Base-by-base conservation (phyloP, 2,329 filamentous ascomycete genomes). In the Stachybotrys chartarum region DNA sequence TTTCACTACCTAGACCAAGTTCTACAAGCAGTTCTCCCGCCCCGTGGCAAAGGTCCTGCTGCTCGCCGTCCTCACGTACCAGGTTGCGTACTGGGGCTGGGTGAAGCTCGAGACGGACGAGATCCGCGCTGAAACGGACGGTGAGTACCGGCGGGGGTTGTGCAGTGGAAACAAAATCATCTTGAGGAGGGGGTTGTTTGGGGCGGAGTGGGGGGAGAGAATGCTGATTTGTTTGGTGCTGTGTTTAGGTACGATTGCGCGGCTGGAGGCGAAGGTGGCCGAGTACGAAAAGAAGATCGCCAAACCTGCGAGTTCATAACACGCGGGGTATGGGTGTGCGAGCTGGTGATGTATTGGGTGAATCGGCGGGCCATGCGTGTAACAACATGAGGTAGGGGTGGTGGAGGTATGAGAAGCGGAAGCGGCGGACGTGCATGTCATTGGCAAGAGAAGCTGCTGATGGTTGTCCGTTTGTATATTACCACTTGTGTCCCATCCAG, bases 1-100 rank as follows among this genome's bases (percentile, higher is more conserved):
- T 42, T 10, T 42, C 14, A 10, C 2, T 42, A 2, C 14, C 42
- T 62, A 88, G 82, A 72, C 81, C 52, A 75, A 78, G 50, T 92
- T 92, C 73, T 93, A 91, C 76, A 86, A 83, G 66, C 84, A 83
- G 14, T 91, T 91, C 66, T 83, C 85, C 45, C 79, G 87, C 1
- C 88, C 90, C 3, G 77, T 93, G 50, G 79, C 83, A 54, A 93
- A 91, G 73, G 84, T 85, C 54, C 82, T 90, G 60, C 78, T 93
- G 44, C 79, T 88, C 66, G 88, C 90, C 54, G 80, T 91, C 55
- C 85, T 90, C 66, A 87, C 86, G 2, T 94, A 93, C 69, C 90
- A 94, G 71, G 64, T 88, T n/a, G 71, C 80, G 14, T 93, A 92
- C 72, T 90, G 83, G 75, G 74, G 73, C 14, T 94, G 90, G 90